Evolutionary conservation across 2,329 filamentous ascomycete species (phyloP), one percentile per base, ranked within the genome.

Genomic region (Falciphora oryzae): DNA sequence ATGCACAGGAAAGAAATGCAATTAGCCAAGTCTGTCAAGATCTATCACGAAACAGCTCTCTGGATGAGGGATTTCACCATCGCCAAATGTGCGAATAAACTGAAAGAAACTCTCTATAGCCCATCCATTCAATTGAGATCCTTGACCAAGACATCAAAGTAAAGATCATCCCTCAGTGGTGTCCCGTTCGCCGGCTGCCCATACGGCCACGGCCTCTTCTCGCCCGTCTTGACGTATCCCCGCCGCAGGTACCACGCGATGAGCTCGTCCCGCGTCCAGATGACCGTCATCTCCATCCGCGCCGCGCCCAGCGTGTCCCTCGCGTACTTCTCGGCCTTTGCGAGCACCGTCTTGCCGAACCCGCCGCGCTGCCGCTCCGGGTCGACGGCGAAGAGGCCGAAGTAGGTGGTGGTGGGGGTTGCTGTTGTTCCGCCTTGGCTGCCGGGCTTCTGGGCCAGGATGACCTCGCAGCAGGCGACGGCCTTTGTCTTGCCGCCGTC

Each of bases 351-450:
- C 63, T 74, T 69, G 0, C 81, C 81, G 59, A 83, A 69, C 0
- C 81, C 81, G 18, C 77, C 76, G 5, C 75, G 76, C 70, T 83
- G 80, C 32, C 72, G 67, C 5, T 64, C 64, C 2, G 78, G 78
- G 53, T 79, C 75, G 0, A 83, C 80, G 57, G 81, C 81, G 27
- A 83, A 81, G 50, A 83, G 74, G 62, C 79, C 80, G 63, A 83
- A 81, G 70, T 81, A 79, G 25, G 74, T 76, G 50, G 73, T 66
- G 16, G 65, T 44, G 63, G 44, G 5, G 32, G 32, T 11, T 11
- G 32, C 18, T 0, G 22, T 1, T 2, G 3, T 22, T 5, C 7
- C 22, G 32, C 10, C 32, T 3, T 18, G 22, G 7, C 10, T 22
- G 44, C n/a, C 44, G 44, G 18, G 18, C 44, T 53, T 53, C 7